phyloP scores from a whole-genome alignment of 768 basidiomycete species.

The Chiua virens region DNA sequence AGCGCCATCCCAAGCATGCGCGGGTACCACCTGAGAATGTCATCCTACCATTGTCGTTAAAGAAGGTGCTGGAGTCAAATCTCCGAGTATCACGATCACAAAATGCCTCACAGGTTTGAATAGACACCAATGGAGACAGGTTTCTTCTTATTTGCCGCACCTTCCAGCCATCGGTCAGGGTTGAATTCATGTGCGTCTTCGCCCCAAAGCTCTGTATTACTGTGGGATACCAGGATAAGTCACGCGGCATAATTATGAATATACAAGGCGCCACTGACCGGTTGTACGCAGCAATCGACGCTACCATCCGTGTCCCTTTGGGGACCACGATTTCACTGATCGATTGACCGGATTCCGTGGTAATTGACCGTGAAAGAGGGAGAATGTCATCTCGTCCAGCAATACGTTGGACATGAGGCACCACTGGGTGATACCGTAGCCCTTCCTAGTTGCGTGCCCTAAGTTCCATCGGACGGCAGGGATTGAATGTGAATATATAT shows the following conservation, averaged over 20 bases:
- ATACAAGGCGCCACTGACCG: slow-evolving; percentile 23
- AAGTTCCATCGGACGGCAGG: not conserved
- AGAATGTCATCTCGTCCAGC: slow-evolving; percentile 50
- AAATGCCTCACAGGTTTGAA: slow-evolving; percentile 24
- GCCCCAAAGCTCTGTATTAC: slow-evolving; percentile 32
- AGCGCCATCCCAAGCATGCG: slow-evolving; percentile 33
- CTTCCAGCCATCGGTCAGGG: slow-evolving; percentile 28
- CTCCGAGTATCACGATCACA: not conserved
- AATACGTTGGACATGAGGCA: slow-evolving; percentile 51
- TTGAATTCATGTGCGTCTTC: slow-evolving; percentile 33
- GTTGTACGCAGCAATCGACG: slow-evolving; percentile 31
- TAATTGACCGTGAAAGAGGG: not conserved
- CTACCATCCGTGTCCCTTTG: slow-evolving; percentile 46
- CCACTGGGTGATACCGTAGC: slow-evolving; percentile 48
- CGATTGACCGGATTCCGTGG: slow-evolving; percentile 34
- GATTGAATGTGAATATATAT: not conserved
- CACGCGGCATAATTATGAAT: too few relatives aligned
- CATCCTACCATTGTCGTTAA: slow-evolving; percentile 21
- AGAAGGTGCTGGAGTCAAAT: not conserved
- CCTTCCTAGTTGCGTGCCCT: slow-evolving; percentile 24
- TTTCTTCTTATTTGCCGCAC: slow-evolving; percentile 17
- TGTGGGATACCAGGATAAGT: slow-evolving; percentile 1
- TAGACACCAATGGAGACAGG: slow-evolving; percentile 26
- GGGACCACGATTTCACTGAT: slow-evolving; percentile 28
- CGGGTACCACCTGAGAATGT: slow-evolving; percentile 27